phyloP scores from a whole-genome alignment of 495 filamentous ascomycete genomes.

The Aspergillus funiculosus region DNA sequence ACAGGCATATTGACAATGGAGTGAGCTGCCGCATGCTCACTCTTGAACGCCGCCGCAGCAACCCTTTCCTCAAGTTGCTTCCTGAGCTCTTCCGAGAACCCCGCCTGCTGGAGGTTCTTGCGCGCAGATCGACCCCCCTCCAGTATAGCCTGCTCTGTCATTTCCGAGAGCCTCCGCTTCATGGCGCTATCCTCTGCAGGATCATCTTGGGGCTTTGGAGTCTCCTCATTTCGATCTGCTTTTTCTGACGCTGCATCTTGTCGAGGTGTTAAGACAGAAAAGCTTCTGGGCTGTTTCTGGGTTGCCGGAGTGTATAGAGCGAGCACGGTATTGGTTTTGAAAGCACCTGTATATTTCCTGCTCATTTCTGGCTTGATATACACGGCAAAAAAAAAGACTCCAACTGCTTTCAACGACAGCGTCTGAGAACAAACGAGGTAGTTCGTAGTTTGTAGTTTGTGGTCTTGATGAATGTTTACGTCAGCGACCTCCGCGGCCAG shows the following conservation, averaged over 20 bases:
- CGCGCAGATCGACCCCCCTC: conserved; percentile 63
- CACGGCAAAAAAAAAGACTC: conserved; percentile 1
- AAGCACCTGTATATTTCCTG: conserved; percentile 15
- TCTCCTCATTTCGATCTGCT: conserved; percentile 13
- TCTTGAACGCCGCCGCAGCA: conserved; percentile 61
- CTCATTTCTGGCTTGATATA: conserved; percentile 22
- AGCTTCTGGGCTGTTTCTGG: conserved; percentile 14
- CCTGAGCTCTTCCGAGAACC: conserved; percentile 84
- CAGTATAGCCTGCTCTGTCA: conserved; percentile 73
- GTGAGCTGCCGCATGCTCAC: conserved; percentile 63
- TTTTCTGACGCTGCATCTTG: conserved; percentile 22
- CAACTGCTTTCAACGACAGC: too few relatives aligned
- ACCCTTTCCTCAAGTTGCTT: conserved; percentile 67
- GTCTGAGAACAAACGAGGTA: too few relatives aligned
- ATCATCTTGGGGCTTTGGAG: conserved; percentile 16
- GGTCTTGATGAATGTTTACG: conserved; percentile 31
- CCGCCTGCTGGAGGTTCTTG: conserved; percentile 74
- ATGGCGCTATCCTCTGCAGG: conserved; percentile 53
- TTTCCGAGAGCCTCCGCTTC: conserved; percentile 65
- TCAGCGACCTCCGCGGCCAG: conserved; percentile 41
- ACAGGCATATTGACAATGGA: conserved; percentile 59
- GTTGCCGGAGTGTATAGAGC: conserved; percentile 15
- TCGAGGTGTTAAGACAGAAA: conserved; percentile 22
- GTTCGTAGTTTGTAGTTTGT: too few relatives aligned
- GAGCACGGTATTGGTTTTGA: conserved; percentile 16